Evolutionary conservation across 495 filamentous ascomycete genomes (phyloP).

Genomic region (Symbiotaphrina buchneri): DNA sequence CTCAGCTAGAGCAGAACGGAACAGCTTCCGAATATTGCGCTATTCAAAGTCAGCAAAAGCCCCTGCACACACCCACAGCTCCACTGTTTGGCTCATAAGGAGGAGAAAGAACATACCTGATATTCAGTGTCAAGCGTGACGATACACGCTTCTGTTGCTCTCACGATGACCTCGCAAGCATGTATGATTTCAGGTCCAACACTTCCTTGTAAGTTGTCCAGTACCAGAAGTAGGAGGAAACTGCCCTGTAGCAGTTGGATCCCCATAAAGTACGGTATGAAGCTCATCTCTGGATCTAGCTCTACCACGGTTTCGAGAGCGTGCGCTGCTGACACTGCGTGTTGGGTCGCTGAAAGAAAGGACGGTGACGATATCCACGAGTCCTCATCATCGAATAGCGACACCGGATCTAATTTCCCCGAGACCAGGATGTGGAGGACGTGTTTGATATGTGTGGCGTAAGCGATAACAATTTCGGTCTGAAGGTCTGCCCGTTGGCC

Average conservation of each 20-base stretch:
- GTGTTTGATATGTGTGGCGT: conserved; percentile 75
- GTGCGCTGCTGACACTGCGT: conserved; percentile 61
- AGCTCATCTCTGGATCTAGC: conserved; percentile 61
- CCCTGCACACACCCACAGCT: conserved; percentile 1
- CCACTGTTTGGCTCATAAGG: conserved; percentile 9
- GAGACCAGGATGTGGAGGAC: conserved; percentile 67
- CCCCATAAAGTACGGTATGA: conserved; percentile 81
- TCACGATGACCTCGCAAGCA: conserved; percentile 69
- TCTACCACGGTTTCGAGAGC: conserved; percentile 66
- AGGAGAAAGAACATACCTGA: conserved; percentile 31
- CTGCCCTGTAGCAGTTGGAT: conserved; percentile 69
- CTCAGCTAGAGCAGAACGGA: conserved; percentile 60
- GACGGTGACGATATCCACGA: conserved; percentile 69
- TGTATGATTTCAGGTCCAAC: conserved; percentile 56
- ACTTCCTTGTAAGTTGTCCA: conserved; percentile 62
- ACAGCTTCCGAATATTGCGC: conserved; percentile 66
- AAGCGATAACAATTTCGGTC: conserved; percentile 73
- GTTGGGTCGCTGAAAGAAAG: conserved; percentile 56
- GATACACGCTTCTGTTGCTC: conserved; percentile 67
- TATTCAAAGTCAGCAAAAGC: no score
- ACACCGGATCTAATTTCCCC: conserved; percentile 75
- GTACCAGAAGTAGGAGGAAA: conserved; percentile 57
- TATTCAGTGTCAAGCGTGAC: conserved; percentile 74
- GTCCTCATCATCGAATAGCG: conserved; percentile 63
- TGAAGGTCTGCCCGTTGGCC: conserved; percentile 23